These are phyloP conservation scores for Starmerella asiatica DNA, from an alignment of 805 yeast species.

Conservation along the genomic window DNA sequence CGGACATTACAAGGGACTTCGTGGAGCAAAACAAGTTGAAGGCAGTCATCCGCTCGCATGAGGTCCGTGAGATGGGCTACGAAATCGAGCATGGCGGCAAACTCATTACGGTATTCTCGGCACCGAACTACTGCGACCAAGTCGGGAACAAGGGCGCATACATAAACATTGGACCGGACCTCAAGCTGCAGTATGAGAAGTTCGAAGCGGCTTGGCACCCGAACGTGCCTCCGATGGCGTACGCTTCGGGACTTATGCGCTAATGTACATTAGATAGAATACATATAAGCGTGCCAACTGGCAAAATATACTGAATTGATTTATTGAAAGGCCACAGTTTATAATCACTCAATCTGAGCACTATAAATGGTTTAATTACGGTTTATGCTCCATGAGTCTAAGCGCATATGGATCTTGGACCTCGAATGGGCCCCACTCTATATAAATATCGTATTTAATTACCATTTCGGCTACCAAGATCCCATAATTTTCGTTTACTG, in stretches of 20 bases:
- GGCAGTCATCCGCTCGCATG: conserved; percentile 85
- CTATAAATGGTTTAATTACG: too few relatives aligned
- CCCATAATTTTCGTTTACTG: too few relatives aligned
- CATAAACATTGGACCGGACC: conserved; percentile 49
- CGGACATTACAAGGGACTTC: conserved; percentile 76
- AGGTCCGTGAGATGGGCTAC: conserved; percentile 84
- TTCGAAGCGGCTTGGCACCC: conserved; percentile 86
- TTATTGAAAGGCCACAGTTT: too few relatives aligned
- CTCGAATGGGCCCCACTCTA: too few relatives aligned
- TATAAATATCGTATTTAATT: too few relatives aligned
- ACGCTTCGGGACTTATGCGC: conserved; percentile 35
- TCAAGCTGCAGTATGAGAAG: conserved; percentile 40
- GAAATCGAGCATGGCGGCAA: conserved; percentile 76
- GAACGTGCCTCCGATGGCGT: conserved; percentile 87
- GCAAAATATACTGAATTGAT: too few relatives aligned
- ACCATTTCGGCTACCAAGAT: too few relatives aligned
- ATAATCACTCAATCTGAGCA: too few relatives aligned
- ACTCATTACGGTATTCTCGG: conserved; percentile 88
- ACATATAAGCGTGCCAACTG: too few relatives aligned
- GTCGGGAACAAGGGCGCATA: conserved; percentile 87
- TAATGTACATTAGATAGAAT: too few relatives aligned
- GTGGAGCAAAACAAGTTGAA: conserved; percentile 56
- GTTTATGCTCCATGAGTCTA: too few relatives aligned
- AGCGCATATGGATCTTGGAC: too few relatives aligned
- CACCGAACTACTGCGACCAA: conserved; percentile 93